Evolutionary conservation across 208 protist genomes (phyloP), one percentile per base, ranked within the genome.

Genomic region (Trypanosoma theileri): DNA sequence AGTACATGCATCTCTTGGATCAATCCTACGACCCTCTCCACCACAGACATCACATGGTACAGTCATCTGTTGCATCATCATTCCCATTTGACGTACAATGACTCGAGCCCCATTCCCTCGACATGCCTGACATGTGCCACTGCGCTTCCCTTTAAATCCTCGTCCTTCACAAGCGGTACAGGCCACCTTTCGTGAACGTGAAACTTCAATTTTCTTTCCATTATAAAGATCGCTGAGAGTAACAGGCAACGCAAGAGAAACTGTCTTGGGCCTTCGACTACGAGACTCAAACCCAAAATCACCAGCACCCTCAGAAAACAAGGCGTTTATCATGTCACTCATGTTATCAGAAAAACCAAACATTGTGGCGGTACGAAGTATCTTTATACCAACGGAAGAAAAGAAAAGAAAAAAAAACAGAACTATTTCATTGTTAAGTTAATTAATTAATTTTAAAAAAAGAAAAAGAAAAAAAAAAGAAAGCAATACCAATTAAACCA

Each of bases 1-100:
- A 19, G 50, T 69, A 75, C 98, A 99, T 28, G 84, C 71, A 73
- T 99, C 94, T 59, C 89, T 88, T 3, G 81, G 71, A 61, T 88
- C 76, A 44, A 98, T 93, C 46, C 73, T 59, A 58, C 90, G 66
- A 17, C 98, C 97, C 17, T 69, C 74, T 51, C 98, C 98, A 13
- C 85, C 69, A 79, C 98, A 99, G 0, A 79, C 77, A 19, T 84
- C 69, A 84, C 98, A 99, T 9, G 80, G 46, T 14, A 66, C 71
- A 51, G 92, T 87, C 55, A 98, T 71, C 76, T 98, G 96, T 77
- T 97, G 93, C 40, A 98, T 83, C 92, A 99, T 98, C 80, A 97
- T 97, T 11, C 95, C 97, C 81, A 98, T 84, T 83, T 98, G 96
- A 22, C 85, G 92, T 3, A 98, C 67, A 46, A 96, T 66, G 22